Percentiles rank a stretch among this genome's conserved stretches.
Evolutionary conservation across 352 stramenopile species (phyloP).

Genomic region (Globisporangium spinosum): DNA sequence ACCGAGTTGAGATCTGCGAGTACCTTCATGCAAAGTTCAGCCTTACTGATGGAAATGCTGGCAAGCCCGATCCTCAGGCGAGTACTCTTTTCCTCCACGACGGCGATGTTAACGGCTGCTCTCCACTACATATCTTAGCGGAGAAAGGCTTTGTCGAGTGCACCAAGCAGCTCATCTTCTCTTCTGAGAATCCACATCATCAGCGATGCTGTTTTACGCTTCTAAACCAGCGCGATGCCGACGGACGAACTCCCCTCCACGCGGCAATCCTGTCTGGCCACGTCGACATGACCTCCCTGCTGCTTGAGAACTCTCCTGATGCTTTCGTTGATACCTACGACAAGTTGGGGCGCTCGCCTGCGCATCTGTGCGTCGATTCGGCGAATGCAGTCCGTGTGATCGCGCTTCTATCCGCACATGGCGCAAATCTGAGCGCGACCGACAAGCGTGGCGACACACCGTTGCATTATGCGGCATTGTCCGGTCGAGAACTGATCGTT

Average conservation of each 20-base stretch:
- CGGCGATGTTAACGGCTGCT: conserved; percentile 26
- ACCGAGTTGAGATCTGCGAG: conserved; percentile 55
- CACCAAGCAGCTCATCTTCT: conserved; percentile 36
- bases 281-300: conserved; percentile 26
- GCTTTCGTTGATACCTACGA: conserved; percentile 28
- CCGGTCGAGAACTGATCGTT: conserved; percentile 34
- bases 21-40: conserved; percentile 33
- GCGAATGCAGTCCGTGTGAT: conserved; percentile 18
- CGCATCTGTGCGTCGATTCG: conserved; percentile 41
- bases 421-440: conserved; percentile 38
- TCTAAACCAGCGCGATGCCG: conserved; percentile 23
- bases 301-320: conserved; percentile 25
- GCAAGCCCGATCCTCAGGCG: not conserved
- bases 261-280: conserved; percentile 34
- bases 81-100: conserved; percentile 25
- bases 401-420: conserved; percentile 26
- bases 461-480: conserved; percentile 63
- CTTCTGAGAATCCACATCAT: conserved; percentile 7
- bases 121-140: conserved; percentile 44
- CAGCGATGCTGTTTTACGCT: conserved; percentile 20
- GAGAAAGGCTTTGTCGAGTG: conserved; percentile 52
- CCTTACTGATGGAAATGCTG: not conserved
- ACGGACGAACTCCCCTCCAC: conserved; percentile 38
- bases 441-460: conserved; percentile 68
- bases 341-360: conserved; percentile 26